phyloP scores from a whole-genome alignment of 2,329 filamentous ascomycete species.

The Cyphellophora europaea region DNA sequence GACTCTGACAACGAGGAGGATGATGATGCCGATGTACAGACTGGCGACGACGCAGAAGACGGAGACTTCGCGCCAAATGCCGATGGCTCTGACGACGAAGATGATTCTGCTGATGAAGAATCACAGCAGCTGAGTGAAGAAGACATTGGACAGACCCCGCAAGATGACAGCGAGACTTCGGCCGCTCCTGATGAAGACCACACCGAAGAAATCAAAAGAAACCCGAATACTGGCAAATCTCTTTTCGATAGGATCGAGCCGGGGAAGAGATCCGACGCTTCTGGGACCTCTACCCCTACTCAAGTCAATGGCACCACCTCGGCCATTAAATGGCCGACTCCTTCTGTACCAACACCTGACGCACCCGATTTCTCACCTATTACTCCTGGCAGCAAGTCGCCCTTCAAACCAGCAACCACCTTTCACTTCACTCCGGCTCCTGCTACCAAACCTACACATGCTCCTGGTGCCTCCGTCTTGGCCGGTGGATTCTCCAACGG shows the following conservation, averaged over 20 bases:
- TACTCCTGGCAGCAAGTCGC: slow-evolving; percentile 8
- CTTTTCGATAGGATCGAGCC: slow-evolving; percentile 19
- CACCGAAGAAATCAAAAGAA: neutral
- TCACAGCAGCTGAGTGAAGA: slow-evolving; percentile 8
- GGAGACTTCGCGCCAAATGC: slow-evolving; percentile 10
- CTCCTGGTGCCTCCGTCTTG: slow-evolving; percentile 15
- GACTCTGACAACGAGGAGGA: slow-evolving; percentile 38
- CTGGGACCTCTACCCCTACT: no score
- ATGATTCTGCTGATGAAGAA: slow-evolving; percentile 11
- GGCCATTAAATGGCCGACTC: neutral
- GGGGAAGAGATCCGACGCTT: neutral
- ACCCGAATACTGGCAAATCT: slow-evolving; percentile 11
- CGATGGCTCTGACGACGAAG: slow-evolving; percentile 6
- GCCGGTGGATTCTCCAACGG: slow-evolving; percentile 11
- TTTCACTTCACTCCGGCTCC: slow-evolving; percentile 16
- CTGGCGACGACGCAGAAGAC: slow-evolving; percentile 17
- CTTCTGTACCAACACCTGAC: slow-evolving; percentile 11
- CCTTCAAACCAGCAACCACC: slow-evolving; percentile 15
- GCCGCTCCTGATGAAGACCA: neutral
- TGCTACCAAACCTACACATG: slow-evolving; percentile 5
- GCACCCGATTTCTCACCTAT: slow-evolving; percentile 12
- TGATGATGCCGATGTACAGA: slow-evolving; percentile 40
- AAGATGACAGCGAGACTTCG: slow-evolving; percentile 12
- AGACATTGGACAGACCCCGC: slow-evolving; percentile 8
- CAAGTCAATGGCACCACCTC: neutral